Conservation (phyloP, 768 basidiomycete genomes). For the Suillus bovinus region DNA sequence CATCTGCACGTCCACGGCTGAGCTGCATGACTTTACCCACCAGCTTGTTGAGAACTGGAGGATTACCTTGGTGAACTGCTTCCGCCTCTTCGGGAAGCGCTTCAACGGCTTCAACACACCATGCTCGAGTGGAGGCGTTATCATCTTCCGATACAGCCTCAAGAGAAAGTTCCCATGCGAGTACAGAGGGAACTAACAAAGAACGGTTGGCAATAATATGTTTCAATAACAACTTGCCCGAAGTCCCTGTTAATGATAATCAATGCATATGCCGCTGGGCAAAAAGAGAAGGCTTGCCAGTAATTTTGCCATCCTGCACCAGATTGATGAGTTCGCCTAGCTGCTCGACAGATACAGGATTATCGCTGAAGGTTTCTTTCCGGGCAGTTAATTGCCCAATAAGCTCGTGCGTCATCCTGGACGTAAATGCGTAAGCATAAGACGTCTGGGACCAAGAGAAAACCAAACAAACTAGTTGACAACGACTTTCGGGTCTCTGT, state of each 20-base stretch:
- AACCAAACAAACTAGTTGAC: conserved; percentile 73
- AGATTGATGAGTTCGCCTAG: conserved; percentile 80
- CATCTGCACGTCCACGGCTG: conserved; percentile 78
- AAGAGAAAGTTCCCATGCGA: conserved; percentile 54
- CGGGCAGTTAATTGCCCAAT: conserved; percentile 72
- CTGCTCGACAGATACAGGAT: conserved; percentile 59
- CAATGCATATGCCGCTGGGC: not conserved
- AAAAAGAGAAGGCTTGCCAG: conserved; percentile 46
- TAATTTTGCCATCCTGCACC: conserved; percentile 64
- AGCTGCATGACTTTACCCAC: conserved; percentile 85
- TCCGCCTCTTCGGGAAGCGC: conserved; percentile 66
- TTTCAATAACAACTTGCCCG: conserved; percentile 76
- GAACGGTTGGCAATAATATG: conserved; percentile 56
- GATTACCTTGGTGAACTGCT: conserved; percentile 66
- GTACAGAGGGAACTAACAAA: conserved; percentile 36
- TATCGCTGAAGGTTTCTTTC: conserved; percentile 54
- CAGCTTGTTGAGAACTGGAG: conserved; percentile 71
- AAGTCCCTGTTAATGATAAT: conserved; percentile 53
- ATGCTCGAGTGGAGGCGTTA: conserved; percentile 42
- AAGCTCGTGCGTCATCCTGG: conserved; percentile 87
- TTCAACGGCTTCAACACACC: conserved; percentile 67
- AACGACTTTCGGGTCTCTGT: conserved; percentile 65
- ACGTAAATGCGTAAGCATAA: not conserved
- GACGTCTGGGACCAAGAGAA: not conserved
- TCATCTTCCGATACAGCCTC: conserved; percentile 38